Base-by-base conservation (phyloP, 2,329 filamentous ascomycete species). In the Fusarium sp. region DNA sequence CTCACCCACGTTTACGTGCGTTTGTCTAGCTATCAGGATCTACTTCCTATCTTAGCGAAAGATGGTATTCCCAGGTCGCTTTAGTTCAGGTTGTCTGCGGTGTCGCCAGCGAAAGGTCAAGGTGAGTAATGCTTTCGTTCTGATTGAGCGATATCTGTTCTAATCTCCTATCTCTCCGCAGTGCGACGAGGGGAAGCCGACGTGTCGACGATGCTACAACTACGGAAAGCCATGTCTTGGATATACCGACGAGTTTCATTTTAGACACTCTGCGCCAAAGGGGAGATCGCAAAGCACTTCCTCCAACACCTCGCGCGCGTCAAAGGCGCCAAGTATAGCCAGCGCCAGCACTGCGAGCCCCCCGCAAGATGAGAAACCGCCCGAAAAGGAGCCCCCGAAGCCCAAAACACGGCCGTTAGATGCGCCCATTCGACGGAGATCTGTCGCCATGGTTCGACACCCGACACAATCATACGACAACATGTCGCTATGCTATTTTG, bases 171-270 rank as follows among this genome's bases (percentile, higher is more conserved):
- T 48, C 31, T 37, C 16, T 58, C 10, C 4, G 41, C 41, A 66
- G 79, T 81, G 79, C 63, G 79, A 81, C 60, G 79, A 81, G 54
- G 63, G 55, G 21, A 80, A 79, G 44, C 79, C 79, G 4, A 74
- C 76, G 25, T 81, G 79, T 66, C 77, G 74, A 25, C 77, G 79
- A 56, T 81, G 77, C 51, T 64, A 76, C 60, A 75, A 78, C 46
- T 81, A 81, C 54, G 80, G 80, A 15, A 79, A 79, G 58, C 73
- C 76, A 3, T 81, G 80, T 27, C 74, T 76, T 5, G 80, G 80
- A 49, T 81, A 81, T 60, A 81, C 79, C 19, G 80, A 81, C 60
- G 76, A 79, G 64, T 81, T 81, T 55, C 79, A 81, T 35, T 81
- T 81, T 65, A 76, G 80, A 29, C 72, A 79, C 63, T 72, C 68